Evolutionary conservation across 176 grass and related monocot genomes (phyloP).

Genomic region (Coix lacrymajobi): DNA sequence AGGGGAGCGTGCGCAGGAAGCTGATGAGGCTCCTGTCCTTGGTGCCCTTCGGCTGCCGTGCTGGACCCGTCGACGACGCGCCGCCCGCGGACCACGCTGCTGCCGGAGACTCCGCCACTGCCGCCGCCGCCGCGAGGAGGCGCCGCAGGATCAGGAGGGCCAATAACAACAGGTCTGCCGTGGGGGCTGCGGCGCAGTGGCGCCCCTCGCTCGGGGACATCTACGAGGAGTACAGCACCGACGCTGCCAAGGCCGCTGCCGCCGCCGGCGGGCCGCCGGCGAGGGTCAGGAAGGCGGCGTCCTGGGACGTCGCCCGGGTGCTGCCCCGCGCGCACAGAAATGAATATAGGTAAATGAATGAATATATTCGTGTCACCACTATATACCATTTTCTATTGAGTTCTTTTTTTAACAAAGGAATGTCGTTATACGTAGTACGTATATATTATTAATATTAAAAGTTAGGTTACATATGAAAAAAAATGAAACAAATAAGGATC

Average conservation of each 20-base stretch:
- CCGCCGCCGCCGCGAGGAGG: constrained; percentile 4
- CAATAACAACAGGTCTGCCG: not conserved
- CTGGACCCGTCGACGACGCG: constrained; percentile 51
- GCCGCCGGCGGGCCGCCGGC: not conserved
- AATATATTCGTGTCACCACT: no score
- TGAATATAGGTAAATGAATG: constrained; percentile 24
- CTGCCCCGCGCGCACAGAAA: constrained; percentile 22
- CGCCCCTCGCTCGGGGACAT: constrained; percentile 47
- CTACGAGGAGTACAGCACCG: constrained; percentile 37
- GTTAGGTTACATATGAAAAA: no score
- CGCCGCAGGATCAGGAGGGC: constrained; percentile 18
- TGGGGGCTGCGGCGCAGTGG: constrained; percentile 20
- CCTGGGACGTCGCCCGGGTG: constrained; percentile 23
- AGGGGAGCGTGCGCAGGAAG: constrained; percentile 39
- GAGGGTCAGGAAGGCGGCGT: not conserved
- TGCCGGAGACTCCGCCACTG: not conserved
- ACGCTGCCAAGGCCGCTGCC: not conserved
- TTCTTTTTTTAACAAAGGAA: no score
- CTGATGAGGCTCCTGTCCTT: constrained; percentile 66
- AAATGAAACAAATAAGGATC: no score
- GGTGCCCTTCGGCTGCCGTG: constrained; percentile 54
- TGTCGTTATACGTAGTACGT: no score
- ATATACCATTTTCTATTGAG: not conserved
- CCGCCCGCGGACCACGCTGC: constrained; percentile 12
- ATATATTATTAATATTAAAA: no score